Conservation (phyloP, 257 asterid genomes). For the Solanum sitiens region DNA sequence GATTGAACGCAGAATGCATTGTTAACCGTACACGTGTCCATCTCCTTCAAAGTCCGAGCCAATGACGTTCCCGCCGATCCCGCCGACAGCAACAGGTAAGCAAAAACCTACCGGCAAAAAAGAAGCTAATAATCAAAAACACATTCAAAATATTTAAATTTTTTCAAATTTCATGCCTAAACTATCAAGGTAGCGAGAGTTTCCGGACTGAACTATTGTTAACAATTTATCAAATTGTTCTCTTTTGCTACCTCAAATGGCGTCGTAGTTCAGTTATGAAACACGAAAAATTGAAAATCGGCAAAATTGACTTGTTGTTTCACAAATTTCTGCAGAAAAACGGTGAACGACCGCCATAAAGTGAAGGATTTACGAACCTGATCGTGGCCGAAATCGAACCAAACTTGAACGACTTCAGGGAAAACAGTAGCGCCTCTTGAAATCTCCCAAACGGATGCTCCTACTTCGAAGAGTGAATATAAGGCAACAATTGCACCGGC, state of each 20-base stretch:
- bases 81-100: conserved; percentile 34
- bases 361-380: conserved; percentile 19
- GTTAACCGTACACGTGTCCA: conserved; percentile 20
- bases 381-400: conserved; percentile 54
- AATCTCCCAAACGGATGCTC: conserved; percentile 40
- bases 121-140: not conserved
- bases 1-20: conserved; percentile 33
- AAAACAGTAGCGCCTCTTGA: conserved; percentile 23
- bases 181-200: not conserved
- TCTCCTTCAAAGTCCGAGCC: conserved; percentile 12
- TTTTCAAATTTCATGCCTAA: not conserved
- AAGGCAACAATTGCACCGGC: conserved; percentile 32
- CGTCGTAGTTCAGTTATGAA: not conserved
- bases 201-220: not conserved
- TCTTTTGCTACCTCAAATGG: not conserved
- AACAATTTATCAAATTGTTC: not conserved
- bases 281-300: not conserved
- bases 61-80: conserved; percentile 36
- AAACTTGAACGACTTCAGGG: conserved; percentile 34
- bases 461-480: conserved; percentile 38
- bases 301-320: not conserved
- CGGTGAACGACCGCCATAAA: not conserved
- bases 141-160: not conserved
- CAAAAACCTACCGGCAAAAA: conserved; percentile 19
- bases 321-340: not conserved